Conservation (phyloP, 2,329 filamentous ascomycete genomes). For the Claviceps humidiphila region DNA sequence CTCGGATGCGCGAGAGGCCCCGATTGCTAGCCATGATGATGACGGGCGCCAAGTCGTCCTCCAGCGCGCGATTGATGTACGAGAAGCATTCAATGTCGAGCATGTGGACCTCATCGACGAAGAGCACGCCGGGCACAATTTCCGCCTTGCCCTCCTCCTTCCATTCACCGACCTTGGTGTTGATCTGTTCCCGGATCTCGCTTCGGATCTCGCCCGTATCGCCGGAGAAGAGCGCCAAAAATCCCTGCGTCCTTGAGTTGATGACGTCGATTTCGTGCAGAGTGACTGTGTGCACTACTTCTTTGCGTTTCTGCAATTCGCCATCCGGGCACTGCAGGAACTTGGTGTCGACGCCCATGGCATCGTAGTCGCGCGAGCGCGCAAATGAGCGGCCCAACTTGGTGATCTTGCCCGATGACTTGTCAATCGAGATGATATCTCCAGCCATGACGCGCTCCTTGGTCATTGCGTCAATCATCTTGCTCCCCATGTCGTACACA, state of each 20-base stretch:
- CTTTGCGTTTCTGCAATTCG: conserved; percentile 91
- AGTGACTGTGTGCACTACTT: conserved; percentile 92
- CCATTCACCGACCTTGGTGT: conserved; percentile 98
- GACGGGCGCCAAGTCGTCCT: conserved; percentile 87
- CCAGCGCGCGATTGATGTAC: conserved; percentile 92
- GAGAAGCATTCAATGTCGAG: conserved; percentile 98
- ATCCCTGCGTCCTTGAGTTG: conserved; percentile 97
- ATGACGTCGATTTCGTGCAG: conserved; percentile 99
- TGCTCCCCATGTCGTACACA: conserved; percentile 97
- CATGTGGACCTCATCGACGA: conserved; percentile 99
- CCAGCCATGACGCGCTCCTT: conserved; percentile 98
- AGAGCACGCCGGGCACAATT: conserved; percentile 91
- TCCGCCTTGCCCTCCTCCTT: conserved; percentile 98
- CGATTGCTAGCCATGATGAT: conserved; percentile 99
- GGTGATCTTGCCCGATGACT: conserved; percentile 94
- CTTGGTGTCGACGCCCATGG: conserved; percentile 96
- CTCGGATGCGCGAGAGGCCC: conserved; percentile 79
- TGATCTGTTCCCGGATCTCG: conserved; percentile 96
- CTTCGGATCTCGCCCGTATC: conserved; percentile 96
- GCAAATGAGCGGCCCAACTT: conserved; percentile 94
- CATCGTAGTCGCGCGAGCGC: conserved; percentile 92
- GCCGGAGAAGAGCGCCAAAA: conserved; percentile 90
- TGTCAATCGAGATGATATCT: conserved; percentile 97
- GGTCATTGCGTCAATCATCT: conserved; percentile 99
- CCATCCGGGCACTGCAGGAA: conserved; percentile 96